Conservation (phyloP, 1,284 basidiomycete species). For the Vanrija humicola region DNA sequence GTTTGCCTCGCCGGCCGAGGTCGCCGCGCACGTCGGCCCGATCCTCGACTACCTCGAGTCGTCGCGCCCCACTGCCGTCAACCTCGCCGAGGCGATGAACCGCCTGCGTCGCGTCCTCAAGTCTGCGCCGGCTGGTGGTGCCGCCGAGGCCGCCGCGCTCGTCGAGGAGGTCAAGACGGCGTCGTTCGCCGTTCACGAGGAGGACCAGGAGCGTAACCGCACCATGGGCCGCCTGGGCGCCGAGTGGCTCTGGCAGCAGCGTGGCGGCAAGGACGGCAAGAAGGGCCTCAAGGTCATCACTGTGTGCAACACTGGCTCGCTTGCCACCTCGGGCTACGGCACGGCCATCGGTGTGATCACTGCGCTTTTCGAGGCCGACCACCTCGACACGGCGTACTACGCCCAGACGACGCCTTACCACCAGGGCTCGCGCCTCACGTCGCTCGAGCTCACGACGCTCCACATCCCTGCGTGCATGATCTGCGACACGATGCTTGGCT, state of each 20-base stretch:
- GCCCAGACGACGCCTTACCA: conserved; percentile 89
- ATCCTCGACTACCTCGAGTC: conserved; percentile 70
- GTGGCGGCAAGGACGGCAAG: conserved; percentile 48
- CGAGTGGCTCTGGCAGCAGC: conserved; percentile 68
- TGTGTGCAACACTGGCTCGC: conserved; percentile 91
- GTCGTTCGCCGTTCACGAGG: conserved; percentile 61
- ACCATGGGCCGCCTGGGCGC: conserved; percentile 76
- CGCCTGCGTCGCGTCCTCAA: conserved; percentile 56
- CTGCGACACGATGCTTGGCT: conserved; percentile 88
- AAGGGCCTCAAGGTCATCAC: conserved; percentile 71
- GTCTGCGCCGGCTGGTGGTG: conserved; percentile 41
- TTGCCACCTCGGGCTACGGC: conserved; percentile 90
- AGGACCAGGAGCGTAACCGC: conserved; percentile 78
- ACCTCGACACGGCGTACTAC: conserved; percentile 75
- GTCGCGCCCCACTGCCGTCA: conserved; percentile 89
- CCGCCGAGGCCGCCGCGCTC: conserved; percentile 48
- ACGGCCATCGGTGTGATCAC: conserved; percentile 92
- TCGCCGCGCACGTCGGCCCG: conserved; percentile 37
- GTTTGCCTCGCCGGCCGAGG: conserved; percentile 26
- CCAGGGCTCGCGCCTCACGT: conserved; percentile 71
- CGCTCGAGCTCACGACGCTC: conserved; percentile 76
- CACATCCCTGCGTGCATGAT: conserved; percentile 84
- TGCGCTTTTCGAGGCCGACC: conserved; percentile 69
- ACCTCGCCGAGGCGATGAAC: conserved; percentile 75
- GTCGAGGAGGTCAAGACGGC: conserved; percentile 58